A percentile compares a stretch with the other conserved stretches of the same genome.
Conservation (phyloP, 2,329 filamentous ascomycete genomes). For the Colletotrichum aenigma region DNA sequence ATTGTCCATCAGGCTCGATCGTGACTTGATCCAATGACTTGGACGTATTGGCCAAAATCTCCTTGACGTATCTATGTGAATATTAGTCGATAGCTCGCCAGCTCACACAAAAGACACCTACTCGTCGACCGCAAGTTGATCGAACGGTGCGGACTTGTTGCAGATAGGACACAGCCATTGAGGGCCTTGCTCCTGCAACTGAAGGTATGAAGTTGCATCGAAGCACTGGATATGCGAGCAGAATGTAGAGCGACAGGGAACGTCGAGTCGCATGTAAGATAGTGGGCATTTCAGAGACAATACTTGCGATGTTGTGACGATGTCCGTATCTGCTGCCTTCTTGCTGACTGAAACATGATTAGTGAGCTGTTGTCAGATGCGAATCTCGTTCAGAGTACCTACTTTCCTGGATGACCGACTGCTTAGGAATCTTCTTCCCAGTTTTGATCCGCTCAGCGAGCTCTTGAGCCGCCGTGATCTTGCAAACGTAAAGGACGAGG, state of each 20-base stretch:
- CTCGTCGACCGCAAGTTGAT: constrained; percentile 86
- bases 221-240: constrained; percentile 96
- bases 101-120: constrained; percentile 45
- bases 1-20: constrained; percentile 85
- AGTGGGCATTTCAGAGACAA: constrained; percentile 93
- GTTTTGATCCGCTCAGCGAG: constrained; percentile 71
- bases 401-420: constrained; percentile 85
- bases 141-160: constrained; percentile 81
- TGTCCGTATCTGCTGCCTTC: constrained; percentile 85
- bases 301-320: constrained; percentile 85
- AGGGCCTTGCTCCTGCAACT: constrained; percentile 93
- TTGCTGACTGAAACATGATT: constrained; percentile 65
- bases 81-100: constrained; percentile 16
- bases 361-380: background rate
- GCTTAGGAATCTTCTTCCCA: constrained; percentile 76
- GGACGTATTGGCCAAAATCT: constrained; percentile 79
- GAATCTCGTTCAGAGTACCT: constrained; percentile 36
- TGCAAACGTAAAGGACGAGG: constrained; percentile 77
- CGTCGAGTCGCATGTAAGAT: constrained; percentile 79
- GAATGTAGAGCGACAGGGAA: constrained; percentile 78
- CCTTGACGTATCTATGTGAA: constrained; percentile 71
- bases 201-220: constrained; percentile 88
- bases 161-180: constrained; percentile 98
- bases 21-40: constrained; percentile 81
- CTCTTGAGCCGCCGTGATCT: constrained; percentile 71